Evolutionary conservation across 129 eudicot species (phyloP), one percentile per base, ranked within the genome.

Genomic region (Ambrosia artemisiifolia): DNA sequence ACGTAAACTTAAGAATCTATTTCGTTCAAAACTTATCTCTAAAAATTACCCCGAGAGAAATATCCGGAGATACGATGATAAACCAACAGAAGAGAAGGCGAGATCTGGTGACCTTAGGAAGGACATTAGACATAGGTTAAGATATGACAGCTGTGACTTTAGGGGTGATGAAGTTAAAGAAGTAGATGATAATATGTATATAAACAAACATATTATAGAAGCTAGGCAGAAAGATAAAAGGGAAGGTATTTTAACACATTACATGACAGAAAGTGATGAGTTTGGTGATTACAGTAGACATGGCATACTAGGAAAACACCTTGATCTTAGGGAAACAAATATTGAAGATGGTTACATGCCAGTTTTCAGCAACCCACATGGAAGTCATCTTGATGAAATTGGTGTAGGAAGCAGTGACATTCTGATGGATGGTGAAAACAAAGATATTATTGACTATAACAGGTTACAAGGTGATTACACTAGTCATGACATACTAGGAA

Each of bases 1-100:
- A 53, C 55, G 20, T 75, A 74, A 65, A 17, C 89, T 87, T 61
- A 62, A 84, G 62, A 24, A 7, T 34, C 64, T 87, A 30, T 87
- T 84, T 49, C 69, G 54, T 50, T 50, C 83, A 59, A 84, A 79
- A 51, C 73, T 59, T 69, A 24, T 64, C 28, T 71, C 75, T 33
- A 65, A 72, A 11, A 65, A 49, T 14, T 38, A 60, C 50, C 80
- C 70, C 0, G 71, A 55, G 61, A 78, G 80, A 19, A 68, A 62
- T 40, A n/a, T 60, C 61, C 40, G 57, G 50, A 79, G 69, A 66
- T 16, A 12, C 76, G 81, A 24, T 46, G 67, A 48, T 32, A 71
- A 46, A 30, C 42, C 55, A 53, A 9, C 19, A 24, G 67, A 49
- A 28, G 44, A 60, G 66, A 78, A 42, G 44, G 36, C 75, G 56